A percentile compares a stretch with the other conserved stretches of the same genome.
These are phyloP conservation scores for Porphyra umbilicalis DNA, from an alignment of 31 red algal genomes.

Conservation along the genomic window DNA sequence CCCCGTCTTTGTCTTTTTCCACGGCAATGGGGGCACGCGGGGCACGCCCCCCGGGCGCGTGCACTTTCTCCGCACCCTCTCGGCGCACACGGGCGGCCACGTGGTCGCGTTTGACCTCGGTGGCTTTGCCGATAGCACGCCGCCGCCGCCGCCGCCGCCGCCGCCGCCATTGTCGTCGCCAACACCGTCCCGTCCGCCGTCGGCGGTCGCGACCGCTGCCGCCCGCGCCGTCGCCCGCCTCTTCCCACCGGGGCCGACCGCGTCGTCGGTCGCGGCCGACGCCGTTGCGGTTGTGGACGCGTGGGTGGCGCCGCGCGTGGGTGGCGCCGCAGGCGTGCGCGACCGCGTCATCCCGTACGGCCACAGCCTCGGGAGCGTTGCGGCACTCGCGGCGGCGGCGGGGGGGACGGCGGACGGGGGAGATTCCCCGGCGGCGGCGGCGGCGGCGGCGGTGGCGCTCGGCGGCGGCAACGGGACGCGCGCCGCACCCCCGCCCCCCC, in stretches of 20 bases:
- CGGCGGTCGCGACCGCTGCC: not conserved
- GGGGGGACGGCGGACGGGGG: not conserved
- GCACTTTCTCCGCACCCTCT: not conserved
- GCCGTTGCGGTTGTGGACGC: not conserved
- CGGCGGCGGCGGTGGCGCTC: too few relatives aligned
- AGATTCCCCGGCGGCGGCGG: too few relatives aligned
- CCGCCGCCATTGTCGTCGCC: not conserved
- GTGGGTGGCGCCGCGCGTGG: not conserved
- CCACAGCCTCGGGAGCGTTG: not conserved
- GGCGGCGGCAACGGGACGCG: too few relatives aligned
- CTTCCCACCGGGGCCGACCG: not conserved
- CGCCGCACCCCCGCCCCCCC: too few relatives aligned
- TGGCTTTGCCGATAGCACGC: not conserved
- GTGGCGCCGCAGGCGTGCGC: not conserved
- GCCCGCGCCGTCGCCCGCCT: not conserved
- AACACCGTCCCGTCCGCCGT: too few relatives aligned
- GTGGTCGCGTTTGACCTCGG: not conserved
- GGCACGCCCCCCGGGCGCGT: not conserved
- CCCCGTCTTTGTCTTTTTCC: not conserved
- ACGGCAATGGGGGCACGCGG: not conserved
- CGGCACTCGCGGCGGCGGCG: not conserved
- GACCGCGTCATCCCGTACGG: not conserved
- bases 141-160: not conserved
- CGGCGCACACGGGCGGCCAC: not conserved
- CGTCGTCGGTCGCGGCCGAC: not conserved